Conservation (phyloP, 2,329 filamentous ascomycete genomes). For the Penicillium nordicum region DNA sequence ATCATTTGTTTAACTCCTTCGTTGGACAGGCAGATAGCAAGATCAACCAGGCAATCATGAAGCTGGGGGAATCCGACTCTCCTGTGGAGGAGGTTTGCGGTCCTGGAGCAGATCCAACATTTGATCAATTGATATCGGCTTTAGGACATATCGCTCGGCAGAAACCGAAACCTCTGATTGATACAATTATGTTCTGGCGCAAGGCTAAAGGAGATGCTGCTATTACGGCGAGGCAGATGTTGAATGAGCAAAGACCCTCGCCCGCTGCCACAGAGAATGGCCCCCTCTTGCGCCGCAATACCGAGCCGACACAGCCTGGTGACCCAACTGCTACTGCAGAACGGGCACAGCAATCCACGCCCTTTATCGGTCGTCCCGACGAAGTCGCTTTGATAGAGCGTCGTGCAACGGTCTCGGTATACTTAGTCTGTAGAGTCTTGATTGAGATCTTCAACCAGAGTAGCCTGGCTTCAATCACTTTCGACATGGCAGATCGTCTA, state of each 20-base stretch:
- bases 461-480: constrained; percentile 73
- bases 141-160: constrained; percentile 91
- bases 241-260: constrained; percentile 31
- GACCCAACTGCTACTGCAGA: constrained; percentile 32
- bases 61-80: constrained; percentile 74
- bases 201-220: constrained; percentile 93
- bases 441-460: constrained; percentile 94
- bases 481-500: constrained; percentile 89
- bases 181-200: constrained; percentile 97
- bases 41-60: constrained; percentile 80
- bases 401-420: constrained; percentile 90
- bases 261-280: constrained; percentile 38
- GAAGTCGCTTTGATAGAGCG: constrained; percentile 78
- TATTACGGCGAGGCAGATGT: constrained; percentile 57
- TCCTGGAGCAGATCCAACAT: constrained; percentile 77
- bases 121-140: constrained; percentile 91
- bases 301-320: constrained; percentile 60
- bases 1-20: constrained; percentile 95
- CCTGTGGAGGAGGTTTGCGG: constrained; percentile 88
- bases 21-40: constrained; percentile 96
- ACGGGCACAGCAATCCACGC: constrained; percentile 25
- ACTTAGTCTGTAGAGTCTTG: constrained; percentile 87
- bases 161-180: constrained; percentile 91
- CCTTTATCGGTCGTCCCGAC: constrained; percentile 56
- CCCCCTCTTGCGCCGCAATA: constrained; percentile 65